Evolutionary conservation across 805 yeast genomes (phyloP), one percentile per base, ranked within the genome.

Genomic region (Starmerella riodocensis): DNA sequence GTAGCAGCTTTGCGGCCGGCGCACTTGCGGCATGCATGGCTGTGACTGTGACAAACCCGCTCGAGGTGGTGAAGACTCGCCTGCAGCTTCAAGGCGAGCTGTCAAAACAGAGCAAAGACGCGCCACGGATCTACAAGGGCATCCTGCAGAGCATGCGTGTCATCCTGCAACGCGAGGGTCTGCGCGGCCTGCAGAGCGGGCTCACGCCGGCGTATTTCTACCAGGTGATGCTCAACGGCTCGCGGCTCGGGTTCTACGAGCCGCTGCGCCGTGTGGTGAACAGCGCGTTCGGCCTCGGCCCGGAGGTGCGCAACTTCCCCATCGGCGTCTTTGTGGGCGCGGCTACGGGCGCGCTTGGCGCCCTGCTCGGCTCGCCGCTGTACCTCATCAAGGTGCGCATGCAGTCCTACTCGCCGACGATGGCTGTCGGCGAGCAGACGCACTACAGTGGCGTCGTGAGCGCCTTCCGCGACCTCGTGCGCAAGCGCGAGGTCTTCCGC

Each of bases 81-180:
- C 81, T 88, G 93, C 98, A 91, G 60, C 66, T 91, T 34, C 96
- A 91, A 60, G 98, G 98, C 44, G 97, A 91, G 61, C 66, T 88
- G 37, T 67, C 77, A 12, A 62, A 69, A 8, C 36, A 29, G 6
- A 24, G 27, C 8, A 59, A 59, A 13, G 58, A 66, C 24, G 66
- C 63, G 4, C 63, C 69, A 29, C 69, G 67, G 19, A 67, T 76
- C 0, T 91, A 88, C 60, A 78, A 70, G 50, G 88, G 91, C 52
- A 86, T 94, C 9, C 50, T 81, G 26, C 97, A 91, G 61, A 94
- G 94, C 1, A 63, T 86, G 48, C 69, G 58, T 0, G 70, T 76
- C 11, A 82, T 88, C 42, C 75, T 64, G 56, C 70, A 68, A 53
- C 73, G 78, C 51, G 98, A 91, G 61, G 98, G 98, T 29, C 53